A percentile compares a stretch with the other conserved stretches of the same genome.
These are phyloP conservation scores for Candida sakaeoensis DNA, from an alignment of 805 yeast genomes.

Conservation along the genomic window DNA sequence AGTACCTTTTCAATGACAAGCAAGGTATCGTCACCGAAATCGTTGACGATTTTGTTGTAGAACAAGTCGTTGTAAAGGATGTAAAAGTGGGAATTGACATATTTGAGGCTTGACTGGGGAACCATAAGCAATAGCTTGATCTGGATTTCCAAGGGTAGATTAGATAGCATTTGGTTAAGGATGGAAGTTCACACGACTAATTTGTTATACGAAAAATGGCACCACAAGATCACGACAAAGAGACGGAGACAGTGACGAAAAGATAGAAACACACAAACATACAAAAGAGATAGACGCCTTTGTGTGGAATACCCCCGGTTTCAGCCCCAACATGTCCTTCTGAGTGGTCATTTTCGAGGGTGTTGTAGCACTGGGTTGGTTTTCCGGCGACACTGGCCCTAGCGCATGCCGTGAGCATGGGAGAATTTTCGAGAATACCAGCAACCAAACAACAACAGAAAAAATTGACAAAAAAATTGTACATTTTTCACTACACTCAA, in stretches of 20 bases:
- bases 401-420: too few relatives aligned
- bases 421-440: neutral
- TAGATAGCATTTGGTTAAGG: conserved; percentile 14
- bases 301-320: too few relatives aligned
- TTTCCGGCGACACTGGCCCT: too few relatives aligned
- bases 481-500: neutral
- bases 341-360: too few relatives aligned
- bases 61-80: conserved; percentile 48
- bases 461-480: neutral
- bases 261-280: too few relatives aligned
- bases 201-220: neutral
- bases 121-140: conserved; percentile 27
- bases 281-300: too few relatives aligned
- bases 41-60: conserved; percentile 33
- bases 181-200: neutral
- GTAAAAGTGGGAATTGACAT: conserved; percentile 42
- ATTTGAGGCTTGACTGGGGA: conserved; percentile 33
- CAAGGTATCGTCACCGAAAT: conserved; percentile 36
- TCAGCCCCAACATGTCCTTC: too few relatives aligned
- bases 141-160: conserved; percentile 44
- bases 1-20: conserved; percentile 29
- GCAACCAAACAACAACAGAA: neutral
- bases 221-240: neutral
- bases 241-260: too few relatives aligned
- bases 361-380: too few relatives aligned